Base-by-base conservation (phyloP, 164 flowering plant species). In the Malania oleifera region DNA sequence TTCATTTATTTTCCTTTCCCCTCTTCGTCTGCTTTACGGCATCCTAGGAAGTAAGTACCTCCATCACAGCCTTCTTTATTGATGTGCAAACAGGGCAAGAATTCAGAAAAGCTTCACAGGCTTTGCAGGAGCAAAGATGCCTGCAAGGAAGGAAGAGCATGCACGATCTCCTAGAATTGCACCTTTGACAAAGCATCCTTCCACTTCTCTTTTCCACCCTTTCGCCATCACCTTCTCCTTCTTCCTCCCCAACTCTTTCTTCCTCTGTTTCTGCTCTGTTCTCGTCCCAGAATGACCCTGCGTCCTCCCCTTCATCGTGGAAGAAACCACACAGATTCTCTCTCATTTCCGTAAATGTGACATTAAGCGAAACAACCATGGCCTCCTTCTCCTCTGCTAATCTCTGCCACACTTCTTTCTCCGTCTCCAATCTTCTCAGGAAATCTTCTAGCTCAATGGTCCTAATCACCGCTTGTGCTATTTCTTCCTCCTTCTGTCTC, bases 61-160 rank as follows among this genome's bases (percentile, higher is more conserved):
- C 77, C 10, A 79, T 73, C 50, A 55, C 64, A 22, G 73, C 80
- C 58, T 72, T 75, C 78, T 78, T 82, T 24, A 27, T 67, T 58
- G 72, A 67, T 39, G 54, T 62, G 69, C 96, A 89, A 24, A 86
- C 79, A 7, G 96, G 96, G 63, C 96, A 89, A 18, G 61, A 72
- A 63, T 72, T 73, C 44, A 82, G 75, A 35, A 72, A 61, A 28
- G 73, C 64, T 23, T 79, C 89, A 59, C 96, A 89, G 24, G 59
- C 56, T 59, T 68, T 75, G 71, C 96, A 89, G 5, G 75, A 67
- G 57, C 83, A 81, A 11, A 89, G 81, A 64, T 89, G 96, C 53
- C 91, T 73, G 64, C 96, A 89, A 3, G 96, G 96, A 23, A 89
- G 76, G 47, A 89, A 60, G 50, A 89, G 35, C 8, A 82, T 66